Conservation (phyloP, 2,329 filamentous ascomycete species). For the Plenodomus lindquistii region DNA sequence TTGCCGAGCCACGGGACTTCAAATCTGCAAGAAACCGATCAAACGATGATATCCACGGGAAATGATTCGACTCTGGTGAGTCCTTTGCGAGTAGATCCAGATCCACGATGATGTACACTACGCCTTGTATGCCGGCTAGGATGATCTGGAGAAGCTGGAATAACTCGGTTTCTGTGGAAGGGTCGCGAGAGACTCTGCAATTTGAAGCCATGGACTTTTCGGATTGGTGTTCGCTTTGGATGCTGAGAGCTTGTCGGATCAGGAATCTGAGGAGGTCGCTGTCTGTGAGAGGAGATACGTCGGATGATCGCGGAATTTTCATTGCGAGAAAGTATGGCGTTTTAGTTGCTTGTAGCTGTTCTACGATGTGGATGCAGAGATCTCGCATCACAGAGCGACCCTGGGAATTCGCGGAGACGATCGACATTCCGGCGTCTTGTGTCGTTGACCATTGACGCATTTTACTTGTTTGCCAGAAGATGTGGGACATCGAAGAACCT, state of each 20-base stretch:
- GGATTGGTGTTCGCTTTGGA: not conserved
- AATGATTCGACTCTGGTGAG: not conserved
- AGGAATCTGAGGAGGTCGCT: not conserved
- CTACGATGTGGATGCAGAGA: constrained; percentile 1
- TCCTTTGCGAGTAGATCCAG: constrained; percentile 1
- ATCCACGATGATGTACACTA: constrained; percentile 6
- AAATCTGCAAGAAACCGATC: not conserved
- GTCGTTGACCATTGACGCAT: not conserved
- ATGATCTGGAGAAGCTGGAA: constrained; percentile 2
- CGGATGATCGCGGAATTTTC: not conserved
- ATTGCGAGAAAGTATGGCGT: not conserved
- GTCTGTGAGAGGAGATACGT: not conserved
- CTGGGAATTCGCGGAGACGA: constrained; percentile 1
- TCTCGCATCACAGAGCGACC: constrained; percentile 1
- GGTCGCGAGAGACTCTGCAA: constrained; percentile 1
- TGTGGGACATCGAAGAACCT: not conserved
- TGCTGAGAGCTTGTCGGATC: constrained; percentile 3
- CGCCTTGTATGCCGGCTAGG: not conserved
- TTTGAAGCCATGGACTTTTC: constrained; percentile 2
- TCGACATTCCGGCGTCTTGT: not conserved
- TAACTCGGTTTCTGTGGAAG: constrained; percentile 1
- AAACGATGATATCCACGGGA: not conserved
- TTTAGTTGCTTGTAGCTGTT: not conserved
- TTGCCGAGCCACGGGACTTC: not conserved
- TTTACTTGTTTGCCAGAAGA: not conserved